Conservation (phyloP, 108 stramenopile genomes). For the Asterionellopsis glacialis region DNA sequence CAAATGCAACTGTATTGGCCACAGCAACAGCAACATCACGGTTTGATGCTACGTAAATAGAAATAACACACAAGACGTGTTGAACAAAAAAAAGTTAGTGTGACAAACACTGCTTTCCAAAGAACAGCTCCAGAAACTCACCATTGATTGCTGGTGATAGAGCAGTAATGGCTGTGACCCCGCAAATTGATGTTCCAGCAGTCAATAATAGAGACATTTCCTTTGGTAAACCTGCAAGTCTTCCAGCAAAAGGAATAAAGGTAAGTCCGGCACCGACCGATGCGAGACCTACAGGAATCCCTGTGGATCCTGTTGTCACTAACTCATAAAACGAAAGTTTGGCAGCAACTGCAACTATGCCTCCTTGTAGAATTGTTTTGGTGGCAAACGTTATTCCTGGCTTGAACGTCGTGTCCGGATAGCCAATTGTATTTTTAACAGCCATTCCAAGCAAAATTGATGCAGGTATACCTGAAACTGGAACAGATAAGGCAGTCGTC, state of each 20-base stretch:
- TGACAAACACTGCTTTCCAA: no score
- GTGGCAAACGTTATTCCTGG: slow-evolving; percentile 50
- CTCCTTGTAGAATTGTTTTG: slow-evolving; percentile 48
- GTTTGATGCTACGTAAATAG: slow-evolving; percentile 24
- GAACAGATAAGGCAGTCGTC: slow-evolving; percentile 16
- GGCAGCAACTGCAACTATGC: slow-evolving; percentile 55
- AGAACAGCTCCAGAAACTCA: no score
- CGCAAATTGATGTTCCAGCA: slow-evolving; percentile 60
- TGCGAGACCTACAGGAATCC: slow-evolving; percentile 41
- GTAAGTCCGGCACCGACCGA: slow-evolving; percentile 38
- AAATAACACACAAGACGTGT: no score
- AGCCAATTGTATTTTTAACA: slow-evolving; percentile 27
- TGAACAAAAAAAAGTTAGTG: no score
- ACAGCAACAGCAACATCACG: slow-evolving; percentile 54
- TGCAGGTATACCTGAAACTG: slow-evolving; percentile 53
- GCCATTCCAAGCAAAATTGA: slow-evolving; percentile 47
- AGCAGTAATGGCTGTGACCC: slow-evolving; percentile 62
- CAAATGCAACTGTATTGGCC: slow-evolving; percentile 61
- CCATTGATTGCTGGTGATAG: slow-evolving; percentile 41
- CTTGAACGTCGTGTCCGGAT: slow-evolving; percentile 20
- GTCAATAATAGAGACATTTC: slow-evolving; percentile 42
- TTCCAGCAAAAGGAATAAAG: slow-evolving; percentile 36
- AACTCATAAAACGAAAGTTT: slow-evolving; percentile 48
- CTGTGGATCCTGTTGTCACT: slow-evolving; percentile 31
- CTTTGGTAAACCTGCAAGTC: slow-evolving; percentile 29